phyloP scores from a whole-genome alignment of 192 early-diverging fungal genomes.

The Cladochytrium replicatum region DNA sequence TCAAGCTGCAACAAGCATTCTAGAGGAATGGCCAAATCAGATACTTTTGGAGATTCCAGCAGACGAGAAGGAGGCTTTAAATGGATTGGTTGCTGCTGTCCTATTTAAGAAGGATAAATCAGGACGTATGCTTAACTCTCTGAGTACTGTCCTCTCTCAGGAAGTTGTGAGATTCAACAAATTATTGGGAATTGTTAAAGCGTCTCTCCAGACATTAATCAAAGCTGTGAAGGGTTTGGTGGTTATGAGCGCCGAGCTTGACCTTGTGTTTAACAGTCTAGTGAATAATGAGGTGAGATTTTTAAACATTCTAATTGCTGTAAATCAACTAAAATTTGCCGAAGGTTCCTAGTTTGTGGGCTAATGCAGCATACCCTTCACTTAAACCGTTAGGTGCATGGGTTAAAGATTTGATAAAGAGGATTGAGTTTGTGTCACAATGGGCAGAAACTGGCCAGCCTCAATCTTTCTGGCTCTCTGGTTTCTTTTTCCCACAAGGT shows the following conservation, averaged over 20 bases:
- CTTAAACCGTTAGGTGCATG: conserved; percentile 45
- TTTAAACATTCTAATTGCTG: not conserved
- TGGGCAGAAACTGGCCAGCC: conserved; percentile 48
- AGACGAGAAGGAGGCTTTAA: conserved; percentile 2
- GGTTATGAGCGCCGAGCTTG: conserved; percentile 50
- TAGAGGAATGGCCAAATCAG: conserved; percentile 35
- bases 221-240: conserved; percentile 54
- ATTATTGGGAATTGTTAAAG: conserved; percentile 32
- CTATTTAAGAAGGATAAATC: conserved; percentile 41
- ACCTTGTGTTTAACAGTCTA: conserved; percentile 43
- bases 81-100: conserved; percentile 20
- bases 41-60: conserved; percentile 32
- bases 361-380: conserved; percentile 42
- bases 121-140: conserved; percentile 47
- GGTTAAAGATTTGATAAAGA: conserved; percentile 46
- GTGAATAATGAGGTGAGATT: conserved; percentile 43
- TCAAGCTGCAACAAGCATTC: conserved; percentile 31
- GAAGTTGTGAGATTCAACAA: conserved; percentile 47
- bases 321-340: not conserved
- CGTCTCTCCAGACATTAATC: conserved; percentile 29
- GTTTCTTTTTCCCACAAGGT: conserved; percentile 60
- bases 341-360: conserved; percentile 41
- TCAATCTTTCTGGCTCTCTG: conserved; percentile 47
- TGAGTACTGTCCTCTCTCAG: conserved; percentile 43
- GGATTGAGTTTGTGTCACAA: conserved; percentile 24